Conservation (phyloP, 108 stramenopile genomes). For the Fistulifera pelliculosa region DNA sequence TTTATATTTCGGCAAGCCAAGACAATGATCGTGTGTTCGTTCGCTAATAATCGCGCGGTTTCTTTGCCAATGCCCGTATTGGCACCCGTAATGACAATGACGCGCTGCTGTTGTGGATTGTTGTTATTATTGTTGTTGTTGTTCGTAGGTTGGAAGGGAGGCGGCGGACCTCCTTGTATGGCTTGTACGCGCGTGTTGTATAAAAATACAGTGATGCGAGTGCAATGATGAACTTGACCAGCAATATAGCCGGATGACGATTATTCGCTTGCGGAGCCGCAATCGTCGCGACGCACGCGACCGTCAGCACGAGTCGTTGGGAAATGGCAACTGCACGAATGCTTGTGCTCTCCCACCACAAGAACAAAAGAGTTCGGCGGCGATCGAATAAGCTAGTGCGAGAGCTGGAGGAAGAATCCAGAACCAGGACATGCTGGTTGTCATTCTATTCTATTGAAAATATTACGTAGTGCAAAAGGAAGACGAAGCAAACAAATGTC, state of each 20-base stretch:
- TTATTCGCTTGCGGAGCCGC: too few relatives aligned
- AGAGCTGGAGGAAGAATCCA: neutral
- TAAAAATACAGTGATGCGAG: too few relatives aligned
- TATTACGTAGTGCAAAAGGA: too few relatives aligned
- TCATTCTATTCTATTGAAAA: too few relatives aligned
- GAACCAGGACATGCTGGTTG: too few relatives aligned
- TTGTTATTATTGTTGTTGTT: too few relatives aligned
- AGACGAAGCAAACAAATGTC: too few relatives aligned
- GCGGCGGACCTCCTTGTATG: constrained; percentile 9
- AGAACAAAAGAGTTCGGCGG: neutral
- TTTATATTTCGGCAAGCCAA: constrained; percentile 55
- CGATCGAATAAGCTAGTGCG: neutral
- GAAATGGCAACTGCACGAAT: neutral
- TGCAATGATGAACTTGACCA: too few relatives aligned
- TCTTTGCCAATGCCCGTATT: constrained; percentile 79
- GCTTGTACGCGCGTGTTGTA: neutral
- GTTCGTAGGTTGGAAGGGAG: too few relatives aligned
- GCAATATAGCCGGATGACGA: too few relatives aligned
- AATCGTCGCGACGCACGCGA: constrained; percentile 11
- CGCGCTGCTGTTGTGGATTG: neutral
- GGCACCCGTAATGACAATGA: constrained; percentile 70
- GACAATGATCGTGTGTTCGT: constrained; percentile 60
- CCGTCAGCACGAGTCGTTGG: constrained; percentile 7
- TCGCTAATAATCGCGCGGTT: constrained; percentile 59
- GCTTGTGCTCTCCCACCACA: neutral